Conservation (phyloP, 2,329 filamentous ascomycete species). For the Penicillium occitanis region DNA sequence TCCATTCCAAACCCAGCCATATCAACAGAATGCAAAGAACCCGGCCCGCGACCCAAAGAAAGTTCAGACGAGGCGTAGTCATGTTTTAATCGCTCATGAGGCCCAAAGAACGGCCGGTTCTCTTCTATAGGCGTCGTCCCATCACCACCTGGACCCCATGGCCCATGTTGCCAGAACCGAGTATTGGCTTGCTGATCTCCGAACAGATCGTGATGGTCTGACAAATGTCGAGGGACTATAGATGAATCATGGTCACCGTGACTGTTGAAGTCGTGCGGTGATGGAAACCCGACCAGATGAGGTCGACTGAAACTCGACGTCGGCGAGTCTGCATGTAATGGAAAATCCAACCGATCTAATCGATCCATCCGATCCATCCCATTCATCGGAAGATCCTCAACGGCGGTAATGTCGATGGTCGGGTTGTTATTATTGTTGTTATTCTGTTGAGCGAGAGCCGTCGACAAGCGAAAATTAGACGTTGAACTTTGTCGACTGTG, state of each 20-base stretch:
- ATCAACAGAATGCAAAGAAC: conserved; percentile 46
- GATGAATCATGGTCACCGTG: conserved; percentile 34
- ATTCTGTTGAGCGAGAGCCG: conserved; percentile 42
- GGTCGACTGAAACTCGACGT: conserved; percentile 45
- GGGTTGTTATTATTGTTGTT: conserved; percentile 31
- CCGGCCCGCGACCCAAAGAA: conserved; percentile 41
- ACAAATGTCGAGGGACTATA: conserved; percentile 29
- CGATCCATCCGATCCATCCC: conserved; percentile 24
- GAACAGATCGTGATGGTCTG: conserved; percentile 47
- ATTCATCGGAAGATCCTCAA: conserved; percentile 39
- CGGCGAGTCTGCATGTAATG: conserved; percentile 44
- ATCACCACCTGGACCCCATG: conserved; percentile 42
- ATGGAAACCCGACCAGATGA: conserved; percentile 42
- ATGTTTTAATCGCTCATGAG: conserved; percentile 44
- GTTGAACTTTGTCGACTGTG: conserved; percentile 41
- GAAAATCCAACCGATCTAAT: conserved; percentile 38
- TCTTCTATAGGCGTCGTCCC: conserved; percentile 46
- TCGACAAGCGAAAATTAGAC: conserved; percentile 40
- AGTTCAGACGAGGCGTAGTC: conserved; percentile 48
- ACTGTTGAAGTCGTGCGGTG: conserved; percentile 42
- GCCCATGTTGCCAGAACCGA: conserved; percentile 46
- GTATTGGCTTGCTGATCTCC: conserved; percentile 47
- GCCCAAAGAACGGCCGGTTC: conserved; percentile 45
- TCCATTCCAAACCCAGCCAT: conserved; percentile 48
- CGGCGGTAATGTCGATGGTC: conserved; percentile 44